A percentile compares a stretch with the other conserved stretches of the same genome.
phyloP scores from a whole-genome alignment of 345 rosid genomes.

The Eucalyptus erythrocorys region DNA sequence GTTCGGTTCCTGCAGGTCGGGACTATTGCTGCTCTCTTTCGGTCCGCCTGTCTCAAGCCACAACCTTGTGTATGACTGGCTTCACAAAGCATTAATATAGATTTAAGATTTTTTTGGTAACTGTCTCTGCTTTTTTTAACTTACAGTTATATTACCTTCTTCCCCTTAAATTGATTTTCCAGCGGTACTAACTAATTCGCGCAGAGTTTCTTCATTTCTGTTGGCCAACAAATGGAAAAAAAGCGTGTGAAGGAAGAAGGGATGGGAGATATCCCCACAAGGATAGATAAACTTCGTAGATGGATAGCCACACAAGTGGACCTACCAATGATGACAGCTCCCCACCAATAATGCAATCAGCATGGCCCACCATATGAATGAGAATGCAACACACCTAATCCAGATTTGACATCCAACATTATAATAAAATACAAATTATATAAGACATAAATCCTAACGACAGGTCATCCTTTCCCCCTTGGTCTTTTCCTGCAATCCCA shows the following conservation, averaged over 20 bases:
- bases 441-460: not conserved
- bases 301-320: constrained; percentile 10
- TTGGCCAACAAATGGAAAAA: not conserved
- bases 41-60: rapidly evolving
- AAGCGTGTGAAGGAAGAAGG: not conserved
- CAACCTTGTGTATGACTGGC: rapidly evolving
- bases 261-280: not conserved
- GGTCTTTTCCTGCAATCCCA: not conserved
- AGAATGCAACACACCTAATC: not conserved
- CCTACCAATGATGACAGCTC: not conserved
- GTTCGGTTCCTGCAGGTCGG: rapidly evolving
- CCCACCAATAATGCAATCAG: constrained; percentile 12
- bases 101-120: too few relatives aligned
- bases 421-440: not conserved
- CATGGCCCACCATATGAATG: not conserved
- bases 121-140: not conserved
- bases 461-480: not conserved
- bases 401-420: not conserved
- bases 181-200: not conserved
- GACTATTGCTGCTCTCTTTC: too few relatives aligned
- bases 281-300: not conserved
- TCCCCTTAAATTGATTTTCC: not conserved
- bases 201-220: not conserved
- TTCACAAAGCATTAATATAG: too few relatives aligned
- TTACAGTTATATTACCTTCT: not conserved